Conservation (phyloP, 2,329 filamentous ascomycete genomes). For the Claviceps sp. region DNA sequence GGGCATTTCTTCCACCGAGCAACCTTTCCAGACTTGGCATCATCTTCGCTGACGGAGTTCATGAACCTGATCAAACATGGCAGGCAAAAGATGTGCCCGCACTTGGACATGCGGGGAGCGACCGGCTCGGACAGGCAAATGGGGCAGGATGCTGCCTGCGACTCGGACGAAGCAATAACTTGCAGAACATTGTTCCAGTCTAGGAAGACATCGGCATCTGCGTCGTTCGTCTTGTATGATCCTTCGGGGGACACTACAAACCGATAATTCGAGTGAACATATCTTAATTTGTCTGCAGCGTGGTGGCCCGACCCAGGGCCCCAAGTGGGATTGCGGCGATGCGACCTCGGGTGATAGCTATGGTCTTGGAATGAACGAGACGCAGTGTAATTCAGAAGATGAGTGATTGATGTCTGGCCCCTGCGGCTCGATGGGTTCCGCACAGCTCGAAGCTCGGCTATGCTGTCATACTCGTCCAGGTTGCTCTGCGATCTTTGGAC, state of each 20-base stretch:
- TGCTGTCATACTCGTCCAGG: slow-evolving; percentile 68
- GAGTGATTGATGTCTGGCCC: slow-evolving; percentile 93
- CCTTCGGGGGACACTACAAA: slow-evolving; percentile 82
- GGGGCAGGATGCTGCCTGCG: slow-evolving; percentile 78
- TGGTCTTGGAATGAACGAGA: slow-evolving; percentile 56
- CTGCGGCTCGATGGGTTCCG: slow-evolving; percentile 55
- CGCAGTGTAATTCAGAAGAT: slow-evolving; percentile 82
- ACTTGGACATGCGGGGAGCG: slow-evolving; percentile 91
- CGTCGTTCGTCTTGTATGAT: slow-evolving; percentile 66
- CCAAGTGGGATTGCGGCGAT: slow-evolving; percentile 65
- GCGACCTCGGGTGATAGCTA: slow-evolving; percentile 38
- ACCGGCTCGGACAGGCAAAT: slow-evolving; percentile 91
- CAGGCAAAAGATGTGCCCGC: slow-evolving; percentile 92
- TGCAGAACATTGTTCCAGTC: slow-evolving; percentile 88
- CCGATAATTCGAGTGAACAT: slow-evolving; percentile 88
- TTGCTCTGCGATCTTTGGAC: slow-evolving; percentile 21
- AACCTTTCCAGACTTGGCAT: slow-evolving; percentile 51
- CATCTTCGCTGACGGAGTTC: slow-evolving; percentile 68
- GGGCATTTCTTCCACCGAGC: slow-evolving; percentile 88
- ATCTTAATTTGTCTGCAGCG: slow-evolving; percentile 79
- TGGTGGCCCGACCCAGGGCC: slow-evolving; percentile 82
- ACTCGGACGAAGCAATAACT: slow-evolving; percentile 79
- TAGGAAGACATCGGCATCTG: slow-evolving; percentile 76
- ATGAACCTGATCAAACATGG: slow-evolving; percentile 92
- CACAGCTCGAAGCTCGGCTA: slow-evolving; percentile 60